Base-by-base conservation (phyloP, 495 filamentous ascomycete genomes). In the Chlorociboria aeruginascens region DNA sequence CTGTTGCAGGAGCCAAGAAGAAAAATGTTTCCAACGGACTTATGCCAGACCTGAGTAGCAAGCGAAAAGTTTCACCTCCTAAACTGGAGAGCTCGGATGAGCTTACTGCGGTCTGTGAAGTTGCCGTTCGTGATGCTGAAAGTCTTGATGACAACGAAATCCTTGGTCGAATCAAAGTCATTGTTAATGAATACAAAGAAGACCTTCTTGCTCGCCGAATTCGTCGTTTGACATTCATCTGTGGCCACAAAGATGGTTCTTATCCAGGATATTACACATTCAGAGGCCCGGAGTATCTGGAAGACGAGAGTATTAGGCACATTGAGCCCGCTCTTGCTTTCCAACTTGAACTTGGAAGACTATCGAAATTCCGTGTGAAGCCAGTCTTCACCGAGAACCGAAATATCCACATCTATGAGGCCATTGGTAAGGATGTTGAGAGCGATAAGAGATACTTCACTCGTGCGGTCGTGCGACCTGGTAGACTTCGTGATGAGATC, bases 201-300 rank as follows among this genome's bases (percentile, higher is more conserved):
- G 92, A 98, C 52, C 70, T 97, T 36, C 67, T 89, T 32, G 66
- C 79, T 43, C 84, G 83, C 52, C 78, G 83, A 13, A 77, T 98
- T 44, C 88, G 92, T 46, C 83, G 92, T 50, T 68, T 98, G 8
- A 97, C 87, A 31, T 95, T 98, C 71, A 89, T 97, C 61, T 97
- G 92, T 61, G 92, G 92, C 38, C 86, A 86, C 69, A 86, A 83
- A 55, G 83, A 97, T 61, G 93, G 93, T 38, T 85, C 88, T 20
- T 96, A 97, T 62, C 92, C 93, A 30, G 87, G 85, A 14, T 97
- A 98, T 75, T 97, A 83, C 71, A 98, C 92, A 34, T 97, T 97
- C 85, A 82, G 92, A 56, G 89, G 89, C 3, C 89, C 93, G 32
- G 66, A 72, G 43, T 97, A 92, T 65, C 73, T 76, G 43, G 92